Conservation (phyloP, 2,329 filamentous ascomycete species). For the Xylariaceae sp. region DNA sequence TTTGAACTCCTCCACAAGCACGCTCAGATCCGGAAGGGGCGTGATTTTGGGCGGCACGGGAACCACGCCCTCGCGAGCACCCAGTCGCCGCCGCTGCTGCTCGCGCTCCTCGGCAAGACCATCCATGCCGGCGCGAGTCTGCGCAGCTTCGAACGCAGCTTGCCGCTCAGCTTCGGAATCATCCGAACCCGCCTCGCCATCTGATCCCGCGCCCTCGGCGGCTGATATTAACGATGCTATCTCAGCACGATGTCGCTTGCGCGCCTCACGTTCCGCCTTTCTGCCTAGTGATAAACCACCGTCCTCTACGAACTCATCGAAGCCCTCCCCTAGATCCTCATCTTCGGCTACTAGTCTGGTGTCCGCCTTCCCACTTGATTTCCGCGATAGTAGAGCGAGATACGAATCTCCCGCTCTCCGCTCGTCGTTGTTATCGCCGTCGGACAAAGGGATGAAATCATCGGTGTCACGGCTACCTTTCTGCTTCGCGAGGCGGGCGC, state of each 20-base stretch:
- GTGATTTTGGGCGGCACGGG: conserved; percentile 70
- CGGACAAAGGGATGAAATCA: conserved; percentile 63
- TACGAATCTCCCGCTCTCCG: conserved; percentile 31
- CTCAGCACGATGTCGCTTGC: conserved; percentile 62
- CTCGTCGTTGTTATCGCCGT: conserved; percentile 43
- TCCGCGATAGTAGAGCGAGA: conserved; percentile 31
- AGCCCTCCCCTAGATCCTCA: conserved; percentile 89
- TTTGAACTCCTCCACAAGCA: conserved; percentile 61
- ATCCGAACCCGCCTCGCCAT: conserved; percentile 54
- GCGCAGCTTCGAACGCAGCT: conserved; percentile 81
- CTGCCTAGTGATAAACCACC: conserved; percentile 73
- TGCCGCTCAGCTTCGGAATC: conserved; percentile 68
- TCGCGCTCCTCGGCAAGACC: conserved; percentile 51
- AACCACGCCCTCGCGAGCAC: conserved; percentile 37
- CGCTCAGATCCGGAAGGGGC: conserved; percentile 68
- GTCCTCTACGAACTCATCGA: conserved; percentile 87
- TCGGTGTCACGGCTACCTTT: conserved; percentile 39
- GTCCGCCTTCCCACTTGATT: conserved; percentile 46
- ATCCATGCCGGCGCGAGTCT: conserved; percentile 84
- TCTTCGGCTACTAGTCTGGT: conserved; percentile 78
- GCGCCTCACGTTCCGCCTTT: conserved; percentile 71
- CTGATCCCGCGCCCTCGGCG: conserved; percentile 58
- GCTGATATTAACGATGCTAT: conserved; percentile 81
- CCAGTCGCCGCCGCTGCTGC: conserved; percentile 37
- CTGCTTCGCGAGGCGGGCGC: conserved; percentile 73